Base-by-base conservation (phyloP, 2,329 filamentous ascomycete genomes). In the Paraconiothyrium sp. region DNA sequence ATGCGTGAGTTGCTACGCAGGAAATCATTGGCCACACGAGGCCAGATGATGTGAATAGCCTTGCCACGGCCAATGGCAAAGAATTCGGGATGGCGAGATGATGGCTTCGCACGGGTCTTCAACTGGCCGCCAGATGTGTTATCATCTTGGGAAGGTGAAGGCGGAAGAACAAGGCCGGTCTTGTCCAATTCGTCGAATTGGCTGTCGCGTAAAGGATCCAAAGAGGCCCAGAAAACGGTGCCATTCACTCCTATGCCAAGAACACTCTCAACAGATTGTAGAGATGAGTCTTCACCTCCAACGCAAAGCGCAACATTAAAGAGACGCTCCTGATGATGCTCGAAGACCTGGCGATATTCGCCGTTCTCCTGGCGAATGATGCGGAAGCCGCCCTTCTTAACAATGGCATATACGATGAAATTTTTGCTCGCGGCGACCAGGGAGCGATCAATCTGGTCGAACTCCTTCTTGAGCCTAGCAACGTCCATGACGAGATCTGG, bases 61-160 rank as follows among this genome's bases (percentile, higher is more conserved):
- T 97, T 98, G 73, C 96, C 95, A 61, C 95, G 91, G 55, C 94
- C 94, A 66, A 99, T 92, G 47, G 93, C 95, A 75, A 99, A 98
- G 80, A 93, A 96, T 64, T 97, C 93, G 0, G 94, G 91, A 76
- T 97, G 94, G 64, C 89, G 89, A 57, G 91, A 93, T 65, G 94
- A 97, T 65, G 92, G 90, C 76, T 95, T 93, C 56, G 94, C 94
- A 64, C 96, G 90, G 35, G 95, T 99, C 88, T 98, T 98, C 72
- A 98, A 86, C 72, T 97, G 92, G 65, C 94, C 94, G 57, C 93
- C 94, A 50, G 93, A 93, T 41, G 92, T 90, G 75, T 97, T 96
- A 72, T 95, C 94, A 70, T 97, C 94, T 68, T 93, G 91, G 13
- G 90, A 88, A 59, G 89, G 89, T 72, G 94, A 91, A 1, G 95